Percentiles rank a stretch among this genome's conserved stretches.
Conservation (phyloP, 768 basidiomycete genomes). For the Pleurotus platypus region DNA sequence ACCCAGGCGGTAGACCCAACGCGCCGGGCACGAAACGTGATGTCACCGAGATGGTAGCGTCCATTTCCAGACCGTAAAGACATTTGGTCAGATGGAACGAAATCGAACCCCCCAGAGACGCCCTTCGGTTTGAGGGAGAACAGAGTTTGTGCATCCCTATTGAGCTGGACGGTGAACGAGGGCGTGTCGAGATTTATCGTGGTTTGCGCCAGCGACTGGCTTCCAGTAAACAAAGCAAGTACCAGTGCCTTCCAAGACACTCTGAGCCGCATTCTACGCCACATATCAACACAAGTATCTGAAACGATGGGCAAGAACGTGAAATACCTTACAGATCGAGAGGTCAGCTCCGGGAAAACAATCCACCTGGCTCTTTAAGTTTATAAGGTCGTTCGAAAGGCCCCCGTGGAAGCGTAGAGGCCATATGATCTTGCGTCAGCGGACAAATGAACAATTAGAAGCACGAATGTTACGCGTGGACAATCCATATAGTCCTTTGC, state of each 20-base stretch:
- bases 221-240: background rate
- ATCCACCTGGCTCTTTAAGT: background rate
- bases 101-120: constrained; percentile 39
- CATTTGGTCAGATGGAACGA: constrained; percentile 51
- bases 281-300: background rate
- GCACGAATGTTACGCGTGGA: background rate
- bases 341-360: background rate
- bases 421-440: background rate
- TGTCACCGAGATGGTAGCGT: constrained; percentile 53
- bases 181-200: constrained; percentile 35
- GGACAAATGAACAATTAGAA: background rate
- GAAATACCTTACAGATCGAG: background rate
- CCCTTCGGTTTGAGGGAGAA: constrained; percentile 43
- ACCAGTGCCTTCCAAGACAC: background rate
- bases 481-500: background rate
- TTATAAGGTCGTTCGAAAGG: background rate
- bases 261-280: background rate
- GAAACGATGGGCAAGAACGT: background rate
- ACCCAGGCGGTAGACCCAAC: constrained; percentile 44
- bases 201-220: background rate
- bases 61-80: constrained; percentile 39
- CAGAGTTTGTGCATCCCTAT: constrained; percentile 54
- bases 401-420: background rate
- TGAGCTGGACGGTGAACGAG: constrained; percentile 39
- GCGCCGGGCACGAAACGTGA: constrained; percentile 47